A percentile compares a stretch with the other conserved stretches of the same genome.
These are phyloP conservation scores for Obba rivulosa DNA, from an alignment of 768 basidiomycete species.

Conservation along the genomic window DNA sequence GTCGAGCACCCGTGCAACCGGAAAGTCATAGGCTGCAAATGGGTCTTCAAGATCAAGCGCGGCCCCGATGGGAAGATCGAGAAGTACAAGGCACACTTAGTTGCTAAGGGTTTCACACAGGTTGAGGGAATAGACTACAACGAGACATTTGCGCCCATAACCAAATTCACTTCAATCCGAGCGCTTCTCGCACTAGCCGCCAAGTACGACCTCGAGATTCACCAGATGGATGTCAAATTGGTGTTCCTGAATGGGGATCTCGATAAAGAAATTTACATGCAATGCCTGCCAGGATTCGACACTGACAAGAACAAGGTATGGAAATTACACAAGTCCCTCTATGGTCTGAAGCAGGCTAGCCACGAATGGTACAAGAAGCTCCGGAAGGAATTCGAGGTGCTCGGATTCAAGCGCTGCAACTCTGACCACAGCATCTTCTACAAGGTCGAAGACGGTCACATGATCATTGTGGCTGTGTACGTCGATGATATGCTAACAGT, in stretches of 20 bases:
- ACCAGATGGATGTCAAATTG: slow-evolving; percentile 21
- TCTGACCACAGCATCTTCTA: slow-evolving; percentile 23
- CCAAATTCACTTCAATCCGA: slow-evolving; percentile 16
- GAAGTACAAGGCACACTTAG: slow-evolving; percentile 26
- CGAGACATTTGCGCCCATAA: slow-evolving; percentile 27
- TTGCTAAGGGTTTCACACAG: slow-evolving; percentile 29
- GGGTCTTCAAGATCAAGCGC: slow-evolving; percentile 30
- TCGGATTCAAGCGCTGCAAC: slow-evolving; percentile 19
- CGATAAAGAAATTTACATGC: slow-evolving; percentile 24
- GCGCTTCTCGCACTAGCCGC: slow-evolving; percentile 21
- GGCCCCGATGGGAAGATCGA: slow-evolving; percentile 21
- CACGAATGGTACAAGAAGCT: slow-evolving; percentile 33
- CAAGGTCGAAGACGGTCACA: background rate
- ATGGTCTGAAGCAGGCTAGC: slow-evolving; percentile 39
- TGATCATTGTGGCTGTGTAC: slow-evolving; percentile 10
- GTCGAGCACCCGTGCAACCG: slow-evolving; percentile 14
- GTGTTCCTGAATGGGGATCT: slow-evolving; percentile 26
- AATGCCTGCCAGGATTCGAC: slow-evolving; percentile 20
- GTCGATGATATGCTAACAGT: slow-evolving; percentile 1
- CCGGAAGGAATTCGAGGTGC: slow-evolving; percentile 11
- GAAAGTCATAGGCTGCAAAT: slow-evolving; percentile 23
- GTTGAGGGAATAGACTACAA: slow-evolving; percentile 28
- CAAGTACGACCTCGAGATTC: slow-evolving; percentile 18
- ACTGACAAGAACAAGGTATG: slow-evolving; percentile 6
- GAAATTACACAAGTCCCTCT: slow-evolving; percentile 27